Evolutionary conservation across 306 rosid species (phyloP).

Genomic region (Acmispon strigosus): DNA sequence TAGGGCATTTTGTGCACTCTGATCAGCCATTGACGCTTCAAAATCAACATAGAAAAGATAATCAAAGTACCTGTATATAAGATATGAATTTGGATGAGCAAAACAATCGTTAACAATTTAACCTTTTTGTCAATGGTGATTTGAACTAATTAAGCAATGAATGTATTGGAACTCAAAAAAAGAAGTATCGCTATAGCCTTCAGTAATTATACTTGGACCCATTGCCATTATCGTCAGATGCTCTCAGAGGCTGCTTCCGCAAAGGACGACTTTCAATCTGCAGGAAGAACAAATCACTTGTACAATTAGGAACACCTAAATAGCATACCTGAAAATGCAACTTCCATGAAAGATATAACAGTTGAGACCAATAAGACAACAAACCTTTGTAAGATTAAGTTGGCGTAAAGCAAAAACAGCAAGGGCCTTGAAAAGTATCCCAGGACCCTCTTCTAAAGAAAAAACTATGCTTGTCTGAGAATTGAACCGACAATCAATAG

Average conservation of each 20-base stretch:
- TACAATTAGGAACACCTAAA: constrained; percentile 10
- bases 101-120: not conserved
- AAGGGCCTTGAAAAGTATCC: constrained; percentile 94
- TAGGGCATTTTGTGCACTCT: constrained; percentile 85
- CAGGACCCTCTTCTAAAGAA: constrained; percentile 96
- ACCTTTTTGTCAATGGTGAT: not conserved
- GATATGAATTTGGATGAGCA: constrained; percentile 21
- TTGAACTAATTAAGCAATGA: not conserved
- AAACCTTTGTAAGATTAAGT: constrained; percentile 82
- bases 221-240: constrained; percentile 52
- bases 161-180: not conserved
- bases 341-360: not conserved
- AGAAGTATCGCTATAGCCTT: constrained; percentile 13
- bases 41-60: constrained; percentile 92
- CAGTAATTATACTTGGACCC: constrained; percentile 54
- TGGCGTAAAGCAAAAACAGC: constrained; percentile 94
- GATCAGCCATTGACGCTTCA: constrained; percentile 97
- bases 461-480: constrained; percentile 92
- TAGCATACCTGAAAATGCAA: constrained; percentile 8
- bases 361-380: not conserved
- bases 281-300: constrained; percentile 24
- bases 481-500: constrained; percentile 18
- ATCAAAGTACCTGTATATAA: constrained; percentile 68
- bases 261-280: constrained; percentile 98
- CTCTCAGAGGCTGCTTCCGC: constrained; percentile 67